A percentile compares a stretch with the other conserved stretches of the same genome.
Evolutionary conservation across 352 stramenopile species (phyloP).

Genomic region (Bremia lactucae): DNA sequence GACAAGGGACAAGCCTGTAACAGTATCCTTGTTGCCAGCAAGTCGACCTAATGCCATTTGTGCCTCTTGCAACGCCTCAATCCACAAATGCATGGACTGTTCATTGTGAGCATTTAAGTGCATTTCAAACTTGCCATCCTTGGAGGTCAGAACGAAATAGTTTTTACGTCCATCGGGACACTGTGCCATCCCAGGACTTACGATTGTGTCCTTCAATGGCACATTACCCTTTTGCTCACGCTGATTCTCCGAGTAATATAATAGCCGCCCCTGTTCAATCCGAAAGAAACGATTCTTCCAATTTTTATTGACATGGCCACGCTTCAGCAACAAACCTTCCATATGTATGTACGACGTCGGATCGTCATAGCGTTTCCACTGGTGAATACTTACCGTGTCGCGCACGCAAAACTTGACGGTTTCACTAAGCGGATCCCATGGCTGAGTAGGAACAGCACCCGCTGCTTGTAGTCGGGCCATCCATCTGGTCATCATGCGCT

Average conservation of each 20-base stretch:
- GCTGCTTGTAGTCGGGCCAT: conserved; percentile 65
- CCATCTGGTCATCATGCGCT: conserved; percentile 76
- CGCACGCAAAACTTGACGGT: conserved; percentile 78
- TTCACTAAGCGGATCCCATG: conserved; percentile 70
- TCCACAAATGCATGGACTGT: conserved; percentile 79
- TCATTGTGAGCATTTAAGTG: conserved; percentile 77
- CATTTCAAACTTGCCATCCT: conserved; percentile 77
- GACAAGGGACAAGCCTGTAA: conserved; percentile 54
- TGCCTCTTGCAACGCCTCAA: conserved; percentile 73
- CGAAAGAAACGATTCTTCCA: conserved; percentile 86
- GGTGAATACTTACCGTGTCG: conserved; percentile 55
- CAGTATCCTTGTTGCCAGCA: conserved; percentile 36
- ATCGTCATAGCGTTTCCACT: conserved; percentile 82
- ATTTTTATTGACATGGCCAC: conserved; percentile 78
- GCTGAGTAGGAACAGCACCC: conserved; percentile 49
- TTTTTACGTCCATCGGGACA: conserved; percentile 69
- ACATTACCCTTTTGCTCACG: conserved; percentile 62
- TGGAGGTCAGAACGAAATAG: conserved; percentile 80
- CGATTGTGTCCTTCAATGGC: conserved; percentile 63
- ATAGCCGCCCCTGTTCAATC: conserved; percentile 67
- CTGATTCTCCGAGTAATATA: conserved; percentile 79
- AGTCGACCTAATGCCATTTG: conserved; percentile 45
- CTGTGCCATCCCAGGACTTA: conserved; percentile 76
- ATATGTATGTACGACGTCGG: conserved; percentile 82
- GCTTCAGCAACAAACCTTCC: conserved; percentile 75